A percentile compares a stretch with the other conserved stretches of the same genome.
Conservation (phyloP, 1,284 basidiomycete species). For the Ceratobasidium sp. region DNA sequence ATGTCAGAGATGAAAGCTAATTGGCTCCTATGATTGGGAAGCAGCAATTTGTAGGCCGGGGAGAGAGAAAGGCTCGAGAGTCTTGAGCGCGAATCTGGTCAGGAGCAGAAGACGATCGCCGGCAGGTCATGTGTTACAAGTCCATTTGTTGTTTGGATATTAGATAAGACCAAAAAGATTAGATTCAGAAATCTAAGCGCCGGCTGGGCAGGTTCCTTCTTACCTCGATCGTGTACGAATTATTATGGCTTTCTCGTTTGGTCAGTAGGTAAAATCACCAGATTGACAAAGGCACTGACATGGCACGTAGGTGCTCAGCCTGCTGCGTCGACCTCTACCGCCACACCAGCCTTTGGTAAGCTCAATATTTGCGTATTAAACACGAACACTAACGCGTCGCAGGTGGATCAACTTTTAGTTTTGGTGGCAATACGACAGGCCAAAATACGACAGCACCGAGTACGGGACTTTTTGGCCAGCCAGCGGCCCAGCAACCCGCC, state of each 20-base stretch:
- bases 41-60: background rate
- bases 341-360: slow-evolving; percentile 20
- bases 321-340: background rate
- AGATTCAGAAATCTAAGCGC: too few species aligned
- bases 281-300: background rate
- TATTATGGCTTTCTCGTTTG: slow-evolving; percentile 26
- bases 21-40: background rate
- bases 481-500: background rate
- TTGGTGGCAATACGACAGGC: slow-evolving; percentile 1
- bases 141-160: background rate
- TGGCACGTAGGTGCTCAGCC: background rate
- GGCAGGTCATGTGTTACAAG: slow-evolving; percentile 9
- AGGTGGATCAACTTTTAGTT: slow-evolving; percentile 26
- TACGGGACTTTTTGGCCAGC: slow-evolving; percentile 37
- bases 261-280: background rate
- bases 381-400: slow-evolving; percentile 10
- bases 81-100: background rate
- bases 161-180: slow-evolving; percentile 19
- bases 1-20: background rate
- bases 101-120: slow-evolving; percentile 14
- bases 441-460: slow-evolving; percentile 1
- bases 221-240: background rate
- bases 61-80: background rate
- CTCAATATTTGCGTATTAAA: slow-evolving; percentile 1
- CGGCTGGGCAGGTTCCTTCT: too few species aligned